phyloP scores from a whole-genome alignment of 805 yeast genomes.

The Starmerella ratchasimensis region DNA sequence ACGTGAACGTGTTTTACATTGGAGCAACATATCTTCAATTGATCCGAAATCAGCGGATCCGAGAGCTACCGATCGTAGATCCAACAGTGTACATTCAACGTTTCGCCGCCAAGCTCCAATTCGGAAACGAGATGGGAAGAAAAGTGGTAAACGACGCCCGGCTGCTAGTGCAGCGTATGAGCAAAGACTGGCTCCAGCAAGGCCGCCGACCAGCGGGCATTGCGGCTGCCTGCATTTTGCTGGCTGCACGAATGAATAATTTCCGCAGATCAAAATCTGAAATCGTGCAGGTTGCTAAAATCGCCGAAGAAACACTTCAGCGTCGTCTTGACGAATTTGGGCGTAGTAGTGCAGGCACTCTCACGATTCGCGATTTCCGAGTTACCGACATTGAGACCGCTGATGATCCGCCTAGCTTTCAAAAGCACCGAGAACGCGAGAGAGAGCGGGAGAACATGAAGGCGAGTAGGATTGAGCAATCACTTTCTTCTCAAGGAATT shows the following conservation, averaged over 20 bases:
- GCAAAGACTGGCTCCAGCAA: constrained; percentile 88
- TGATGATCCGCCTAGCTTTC: constrained; percentile 75
- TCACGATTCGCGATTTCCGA: constrained; percentile 66
- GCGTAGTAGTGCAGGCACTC: constrained; percentile 54
- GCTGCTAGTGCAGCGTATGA: constrained; percentile 76
- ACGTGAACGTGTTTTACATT: constrained; percentile 80
- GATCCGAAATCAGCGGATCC: constrained; percentile 73
- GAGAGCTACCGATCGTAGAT: constrained; percentile 73
- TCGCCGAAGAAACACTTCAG: constrained; percentile 88
- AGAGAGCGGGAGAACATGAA: constrained; percentile 21
- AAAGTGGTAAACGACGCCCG: constrained; percentile 81
- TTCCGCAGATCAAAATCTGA: constrained; percentile 84
- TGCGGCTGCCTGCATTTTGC: constrained; percentile 87
- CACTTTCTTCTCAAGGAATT: constrained; percentile 1
- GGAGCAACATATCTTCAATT: constrained; percentile 92
- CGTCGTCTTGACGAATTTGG: constrained; percentile 79
- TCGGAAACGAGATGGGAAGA: constrained; percentile 46
- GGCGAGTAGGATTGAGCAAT: constrained; percentile 3
- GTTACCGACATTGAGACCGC: constrained; percentile 30
- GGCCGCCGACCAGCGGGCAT: constrained; percentile 98
- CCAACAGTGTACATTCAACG: constrained; percentile 90
- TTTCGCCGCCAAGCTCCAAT: constrained; percentile 75
- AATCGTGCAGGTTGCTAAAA: constrained; percentile 87
- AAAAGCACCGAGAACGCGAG: constrained; percentile 44
- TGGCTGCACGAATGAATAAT: constrained; percentile 96